Evolutionary conservation across 306 rosid genomes (phyloP), one percentile per base, ranked within the genome.

Genomic region (Casuarina cunninghamiana): DNA sequence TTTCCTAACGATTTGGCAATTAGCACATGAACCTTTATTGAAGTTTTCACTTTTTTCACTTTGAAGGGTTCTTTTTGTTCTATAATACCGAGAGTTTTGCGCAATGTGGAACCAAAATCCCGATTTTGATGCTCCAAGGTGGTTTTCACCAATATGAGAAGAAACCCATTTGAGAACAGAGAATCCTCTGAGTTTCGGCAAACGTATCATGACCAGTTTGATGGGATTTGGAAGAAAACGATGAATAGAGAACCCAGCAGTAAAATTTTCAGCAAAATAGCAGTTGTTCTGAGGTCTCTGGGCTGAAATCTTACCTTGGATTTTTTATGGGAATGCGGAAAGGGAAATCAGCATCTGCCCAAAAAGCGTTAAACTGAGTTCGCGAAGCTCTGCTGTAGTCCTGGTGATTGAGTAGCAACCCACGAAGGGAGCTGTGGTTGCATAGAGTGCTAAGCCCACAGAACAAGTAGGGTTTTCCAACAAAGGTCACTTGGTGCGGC

Each of bases 21-120:
- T 61, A 46, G 42, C 32, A 76, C 46, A 66, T 1, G 65, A 53
- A 17, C 12, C 37, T 72, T 57, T 38, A 17, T 11, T 42, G 41
- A 46, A 26, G 21, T 4, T 42, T 61, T 41, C 72, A 10, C 55
- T 9, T 5, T 41, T 62, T 53, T 44, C 75, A n/a, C 67, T 35
- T 44, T 66, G 77, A 63, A 66, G 51, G 55, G 72, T 37, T 53
- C 16, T 48, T 81, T 79, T 76, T 2, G 87, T 82, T 78, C 80
- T 10, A 53, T 76, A 83, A 79, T 80, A 63, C 72, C 91, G 91
- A 76, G 84, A 85, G 86, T 58, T 87, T 74, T 57, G 86, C 11
- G 77, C 73, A 73, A 74, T 42, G 38, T 2, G 60, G 74, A 77
- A 74, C 77, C 62, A 54, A 66, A 69, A 41, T 62, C 32, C 72